These are phyloP conservation scores for Sporothrix dimorphospora DNA, from an alignment of 2,329 filamentous ascomycete species.

Conservation along the genomic window DNA sequence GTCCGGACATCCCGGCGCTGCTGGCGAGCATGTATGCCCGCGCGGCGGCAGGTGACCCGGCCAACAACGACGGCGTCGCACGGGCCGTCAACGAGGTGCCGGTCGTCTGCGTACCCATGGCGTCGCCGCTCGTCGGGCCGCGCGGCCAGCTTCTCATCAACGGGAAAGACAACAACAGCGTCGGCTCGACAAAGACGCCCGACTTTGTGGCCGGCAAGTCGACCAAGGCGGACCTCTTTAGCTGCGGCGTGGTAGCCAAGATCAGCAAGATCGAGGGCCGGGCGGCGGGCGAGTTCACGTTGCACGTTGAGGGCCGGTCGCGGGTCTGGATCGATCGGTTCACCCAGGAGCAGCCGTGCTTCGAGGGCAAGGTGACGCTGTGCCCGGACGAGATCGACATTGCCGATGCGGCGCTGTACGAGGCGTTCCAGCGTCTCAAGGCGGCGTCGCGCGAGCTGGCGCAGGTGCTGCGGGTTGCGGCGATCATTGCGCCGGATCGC, in stretches of 20 bases:
- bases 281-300: slow-evolving; percentile 73
- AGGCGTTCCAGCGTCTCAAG: slow-evolving; percentile 80
- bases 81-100: slow-evolving; percentile 69
- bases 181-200: slow-evolving; percentile 43
- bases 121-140: slow-evolving; percentile 71
- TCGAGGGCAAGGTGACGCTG: slow-evolving; percentile 77
- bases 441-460: slow-evolving; percentile 84
- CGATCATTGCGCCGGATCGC: slow-evolving; percentile 74
- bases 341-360: slow-evolving; percentile 78
- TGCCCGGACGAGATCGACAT: slow-evolving; percentile 64
- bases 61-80: slow-evolving; percentile 62
- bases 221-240: slow-evolving; percentile 74
- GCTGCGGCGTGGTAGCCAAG: slow-evolving; percentile 79
- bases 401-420: slow-evolving; percentile 64
- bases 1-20: slow-evolving; percentile 85
- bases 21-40: slow-evolving; percentile 83
- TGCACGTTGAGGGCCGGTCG: slow-evolving; percentile 84
- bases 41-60: slow-evolving; percentile 49
- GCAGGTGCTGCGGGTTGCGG: slow-evolving; percentile 79
- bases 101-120: slow-evolving; percentile 85
- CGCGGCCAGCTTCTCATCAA: slow-evolving; percentile 78
- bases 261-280: slow-evolving; percentile 78
- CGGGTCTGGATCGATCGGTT: slow-evolving; percentile 76
- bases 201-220: slow-evolving; percentile 62
- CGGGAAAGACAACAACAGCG: slow-evolving; percentile 40